These are phyloP conservation scores for Pseudogymnoascus verrucosus DNA, from an alignment of 2,329 filamentous ascomycete genomes.

Conservation along the genomic window DNA sequence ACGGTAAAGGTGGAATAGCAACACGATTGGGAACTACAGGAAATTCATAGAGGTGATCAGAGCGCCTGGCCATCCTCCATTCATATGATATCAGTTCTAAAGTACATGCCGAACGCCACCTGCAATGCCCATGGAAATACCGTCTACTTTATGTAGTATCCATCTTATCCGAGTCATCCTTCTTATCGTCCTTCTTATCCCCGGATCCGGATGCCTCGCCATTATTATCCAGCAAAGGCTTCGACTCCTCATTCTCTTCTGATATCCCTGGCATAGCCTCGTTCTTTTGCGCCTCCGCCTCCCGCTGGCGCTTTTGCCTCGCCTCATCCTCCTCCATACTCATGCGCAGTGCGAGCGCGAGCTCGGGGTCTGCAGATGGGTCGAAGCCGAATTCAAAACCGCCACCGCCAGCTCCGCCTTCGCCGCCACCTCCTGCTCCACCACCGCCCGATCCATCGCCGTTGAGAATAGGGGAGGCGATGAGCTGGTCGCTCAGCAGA, in stretches of 20 bases:
- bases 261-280: conserved; percentile 73
- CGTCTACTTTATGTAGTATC: conserved; percentile 60
- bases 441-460: conserved; percentile 63
- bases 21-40: not conserved
- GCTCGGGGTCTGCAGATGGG: conserved; percentile 82
- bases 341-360: conserved; percentile 91
- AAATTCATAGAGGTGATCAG: not conserved
- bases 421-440: conserved; percentile 42
- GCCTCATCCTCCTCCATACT: conserved; percentile 98
- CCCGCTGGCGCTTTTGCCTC: conserved; percentile 73
- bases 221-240: conserved; percentile 55
- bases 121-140: conserved; percentile 23
- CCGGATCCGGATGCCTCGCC: conserved; percentile 57
- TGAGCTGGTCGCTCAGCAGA: conserved; percentile 84
- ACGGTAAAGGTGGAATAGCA: conserved; percentile 6
- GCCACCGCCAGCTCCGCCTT: conserved; percentile 48
- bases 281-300: conserved; percentile 59
- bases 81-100: conserved; percentile 23
- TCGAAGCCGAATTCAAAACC: conserved; percentile 87
- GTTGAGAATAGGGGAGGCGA: conserved; percentile 81
- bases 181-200: conserved; percentile 40
- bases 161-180: conserved; percentile 70
- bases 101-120: conserved; percentile 29
- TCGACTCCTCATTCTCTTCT: conserved; percentile 62
- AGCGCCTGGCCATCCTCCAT: conserved; percentile 7